Conservation (phyloP, 225 moss, liverwort and hornwort genomes). For the Lunularia cruciata region DNA sequence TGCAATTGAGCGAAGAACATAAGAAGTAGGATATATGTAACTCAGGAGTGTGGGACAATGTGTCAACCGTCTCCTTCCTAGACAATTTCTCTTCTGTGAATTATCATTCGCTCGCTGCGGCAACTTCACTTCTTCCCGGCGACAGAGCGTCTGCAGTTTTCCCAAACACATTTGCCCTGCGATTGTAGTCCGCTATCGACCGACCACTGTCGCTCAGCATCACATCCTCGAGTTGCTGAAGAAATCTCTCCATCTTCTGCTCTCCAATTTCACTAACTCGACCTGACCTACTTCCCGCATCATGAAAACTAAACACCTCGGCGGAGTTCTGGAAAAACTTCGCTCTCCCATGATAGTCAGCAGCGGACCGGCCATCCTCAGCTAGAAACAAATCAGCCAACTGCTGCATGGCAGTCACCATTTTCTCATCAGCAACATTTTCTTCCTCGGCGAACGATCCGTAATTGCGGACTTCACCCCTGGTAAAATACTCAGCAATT, state of each 20-base stretch:
- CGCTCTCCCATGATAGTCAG: constrained; percentile 30
- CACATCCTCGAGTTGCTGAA: constrained; percentile 9
- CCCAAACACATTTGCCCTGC: constrained; percentile 27
- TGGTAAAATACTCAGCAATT: constrained; percentile 26
- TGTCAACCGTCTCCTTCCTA: too few species aligned
- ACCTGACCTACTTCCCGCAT: background rate
- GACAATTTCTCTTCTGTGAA: too few species aligned
- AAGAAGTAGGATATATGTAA: too few species aligned
- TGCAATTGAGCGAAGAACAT: too few species aligned
- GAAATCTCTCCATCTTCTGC: background rate
- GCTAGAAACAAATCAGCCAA: constrained; percentile 21
- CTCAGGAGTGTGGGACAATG: too few species aligned
- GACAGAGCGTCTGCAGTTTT: constrained; percentile 21
- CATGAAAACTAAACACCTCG: constrained; percentile 21
- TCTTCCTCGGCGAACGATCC: background rate
- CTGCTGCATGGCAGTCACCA: constrained; percentile 17
- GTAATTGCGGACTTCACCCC: background rate
- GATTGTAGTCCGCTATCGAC: constrained; percentile 30
- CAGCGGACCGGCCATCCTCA: constrained; percentile 31
- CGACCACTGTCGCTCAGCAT: constrained; percentile 28
- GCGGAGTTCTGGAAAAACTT: constrained; percentile 28
- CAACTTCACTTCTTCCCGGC: background rate
- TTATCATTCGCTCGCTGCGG: too few species aligned
- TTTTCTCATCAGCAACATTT: background rate
- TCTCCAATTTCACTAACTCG: background rate